A percentile compares a stretch with the other conserved stretches of the same genome.
Evolutionary conservation across 352 stramenopile species (phyloP).

Genomic region (Pythium angustatum): DNA sequence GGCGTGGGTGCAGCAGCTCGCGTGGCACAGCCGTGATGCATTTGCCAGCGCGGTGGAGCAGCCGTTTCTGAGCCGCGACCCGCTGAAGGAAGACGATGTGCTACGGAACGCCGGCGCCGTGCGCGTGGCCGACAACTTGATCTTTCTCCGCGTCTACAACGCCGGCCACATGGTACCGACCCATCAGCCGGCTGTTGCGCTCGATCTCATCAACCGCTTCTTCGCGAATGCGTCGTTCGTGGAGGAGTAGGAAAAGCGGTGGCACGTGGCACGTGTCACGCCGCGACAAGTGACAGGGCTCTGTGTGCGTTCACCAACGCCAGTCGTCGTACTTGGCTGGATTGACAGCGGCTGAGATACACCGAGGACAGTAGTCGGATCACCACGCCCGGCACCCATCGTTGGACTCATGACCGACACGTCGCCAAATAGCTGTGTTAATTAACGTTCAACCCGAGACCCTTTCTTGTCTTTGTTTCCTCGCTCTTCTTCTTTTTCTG

Average conservation of each 20-base stretch:
- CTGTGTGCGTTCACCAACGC: no score
- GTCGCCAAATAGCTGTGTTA: background rate
- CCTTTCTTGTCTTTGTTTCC: no score
- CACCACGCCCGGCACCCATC: no score
- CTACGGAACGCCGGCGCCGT: background rate
- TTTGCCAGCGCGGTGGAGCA: slow-evolving; percentile 55
- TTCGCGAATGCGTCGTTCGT: background rate
- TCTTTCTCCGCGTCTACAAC: background rate
- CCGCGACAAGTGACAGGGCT: no score
- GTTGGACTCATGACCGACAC: no score
- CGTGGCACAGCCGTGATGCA: slow-evolving; percentile 75
- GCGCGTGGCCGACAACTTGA: background rate
- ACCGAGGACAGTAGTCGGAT: no score
- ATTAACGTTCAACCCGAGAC: background rate
- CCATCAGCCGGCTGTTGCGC: background rate
- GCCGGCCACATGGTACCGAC: slow-evolving; percentile 6
- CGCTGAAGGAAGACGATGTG: background rate
- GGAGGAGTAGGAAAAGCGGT: background rate
- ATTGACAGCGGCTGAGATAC: no score
- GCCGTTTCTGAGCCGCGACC: slow-evolving; percentile 14
- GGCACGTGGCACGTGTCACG: no score
- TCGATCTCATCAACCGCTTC: slow-evolving; percentile 10
- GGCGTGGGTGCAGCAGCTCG: slow-evolving; percentile 83
- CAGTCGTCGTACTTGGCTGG: no score
- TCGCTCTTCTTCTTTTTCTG: no score